Evolutionary conservation across 2,329 filamentous ascomycete genomes (phyloP).

Genomic region (Aureobasidium sp.): DNA sequence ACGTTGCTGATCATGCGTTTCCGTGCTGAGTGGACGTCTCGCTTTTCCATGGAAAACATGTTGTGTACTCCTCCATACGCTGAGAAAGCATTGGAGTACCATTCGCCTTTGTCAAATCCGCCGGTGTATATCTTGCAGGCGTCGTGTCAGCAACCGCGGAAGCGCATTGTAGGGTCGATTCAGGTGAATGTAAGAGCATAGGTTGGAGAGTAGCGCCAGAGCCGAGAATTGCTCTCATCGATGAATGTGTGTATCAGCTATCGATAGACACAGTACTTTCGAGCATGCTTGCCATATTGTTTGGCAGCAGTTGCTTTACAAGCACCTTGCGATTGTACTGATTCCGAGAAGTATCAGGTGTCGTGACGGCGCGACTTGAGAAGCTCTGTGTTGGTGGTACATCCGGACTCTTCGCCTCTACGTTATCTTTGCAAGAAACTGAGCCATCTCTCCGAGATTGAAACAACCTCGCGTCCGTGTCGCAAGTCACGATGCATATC

Average conservation of each 20-base stretch:
- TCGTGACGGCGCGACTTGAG: too few species aligned
- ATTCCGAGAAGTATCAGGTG: too few species aligned
- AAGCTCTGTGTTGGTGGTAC: too few species aligned
- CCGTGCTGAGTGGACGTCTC: conserved; percentile 55
- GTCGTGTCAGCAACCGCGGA: not conserved
- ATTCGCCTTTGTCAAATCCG: conserved; percentile 64
- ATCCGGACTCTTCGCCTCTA: too few species aligned
- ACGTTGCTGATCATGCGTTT: conserved; percentile 74
- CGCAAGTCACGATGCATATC: too few species aligned
- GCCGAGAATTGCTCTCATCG: not conserved
- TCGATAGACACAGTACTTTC: not conserved
- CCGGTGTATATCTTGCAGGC: conserved; percentile 52
- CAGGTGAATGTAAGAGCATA: not conserved
- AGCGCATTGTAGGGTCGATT: not conserved
- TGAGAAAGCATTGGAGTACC: conserved; percentile 62
- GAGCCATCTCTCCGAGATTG: too few species aligned
- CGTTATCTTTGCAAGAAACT: too few species aligned
- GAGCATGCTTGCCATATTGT: not conserved
- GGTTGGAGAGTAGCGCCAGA: not conserved
- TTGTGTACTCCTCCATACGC: conserved; percentile 56
- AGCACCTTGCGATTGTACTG: not conserved
- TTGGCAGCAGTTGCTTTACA: not conserved
- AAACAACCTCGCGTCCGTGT: too few species aligned
- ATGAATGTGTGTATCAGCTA: not conserved
- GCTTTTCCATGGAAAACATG: conserved; percentile 62